Percentiles rank a stretch among this genome's conserved stretches.
Evolutionary conservation across 176 grass and related monocot species (phyloP).

Genomic region (Avena eriantha): DNA sequence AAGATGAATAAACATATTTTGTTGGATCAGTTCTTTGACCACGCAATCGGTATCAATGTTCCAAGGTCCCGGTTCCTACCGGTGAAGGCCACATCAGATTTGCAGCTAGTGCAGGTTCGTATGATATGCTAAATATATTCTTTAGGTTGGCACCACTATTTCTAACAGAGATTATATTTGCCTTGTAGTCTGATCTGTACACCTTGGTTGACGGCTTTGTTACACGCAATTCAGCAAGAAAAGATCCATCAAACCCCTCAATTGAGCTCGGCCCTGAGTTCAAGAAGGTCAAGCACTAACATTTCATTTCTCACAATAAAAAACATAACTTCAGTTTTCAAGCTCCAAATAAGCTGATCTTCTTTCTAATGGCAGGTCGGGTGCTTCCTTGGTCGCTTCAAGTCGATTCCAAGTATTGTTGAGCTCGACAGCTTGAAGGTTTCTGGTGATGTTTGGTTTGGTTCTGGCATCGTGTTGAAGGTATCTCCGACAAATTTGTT

Average conservation of each 20-base stretch:
- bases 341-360: background rate
- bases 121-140: constrained; percentile 18
- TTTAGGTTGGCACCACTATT: background rate
- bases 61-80: constrained; percentile 89
- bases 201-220: constrained; percentile 90
- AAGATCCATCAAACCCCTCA: constrained; percentile 78
- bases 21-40: constrained; percentile 81
- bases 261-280: constrained; percentile 94
- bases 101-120: constrained; percentile 86
- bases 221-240: constrained; percentile 71
- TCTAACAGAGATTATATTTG: background rate
- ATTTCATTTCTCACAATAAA: background rate
- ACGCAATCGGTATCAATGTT: constrained; percentile 84
- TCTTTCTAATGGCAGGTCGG: constrained; percentile 62
- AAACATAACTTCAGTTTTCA: constrained; percentile 13
- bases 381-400: constrained; percentile 80
- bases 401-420: constrained; percentile 94
- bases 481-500: constrained; percentile 48
- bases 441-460: constrained; percentile 93
- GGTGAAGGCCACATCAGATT: constrained; percentile 90
- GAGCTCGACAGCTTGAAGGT: constrained; percentile 91
- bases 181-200: constrained; percentile 90
- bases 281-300: constrained; percentile 66
- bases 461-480: constrained; percentile 72
- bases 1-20: constrained; percentile 36